A percentile compares a stretch with the other conserved stretches of the same genome.
Evolutionary conservation across 108 stramenopile species (phyloP).

Genomic region (Nannochloropsis salina): DNA sequence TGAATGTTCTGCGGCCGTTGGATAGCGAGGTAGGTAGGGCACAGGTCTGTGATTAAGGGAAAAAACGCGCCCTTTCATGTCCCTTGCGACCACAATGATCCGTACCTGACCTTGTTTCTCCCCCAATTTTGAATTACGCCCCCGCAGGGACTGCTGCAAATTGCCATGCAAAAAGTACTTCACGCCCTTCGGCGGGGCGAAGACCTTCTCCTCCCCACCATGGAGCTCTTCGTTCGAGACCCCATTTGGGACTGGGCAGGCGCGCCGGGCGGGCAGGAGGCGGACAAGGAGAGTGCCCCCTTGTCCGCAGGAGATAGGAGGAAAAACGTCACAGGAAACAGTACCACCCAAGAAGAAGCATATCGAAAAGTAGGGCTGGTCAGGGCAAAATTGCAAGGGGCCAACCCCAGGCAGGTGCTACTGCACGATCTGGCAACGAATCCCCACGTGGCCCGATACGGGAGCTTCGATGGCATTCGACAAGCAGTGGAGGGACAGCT

Average conservation of each 20-base stretch:
- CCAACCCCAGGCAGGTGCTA: neutral
- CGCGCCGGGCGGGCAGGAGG: neutral
- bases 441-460: neutral
- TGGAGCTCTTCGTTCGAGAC: constrained; percentile 57
- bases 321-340: neutral
- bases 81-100: too few relatives aligned
- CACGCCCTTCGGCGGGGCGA: constrained; percentile 40
- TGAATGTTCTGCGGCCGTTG: constrained; percentile 46
- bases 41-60: neutral
- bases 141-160: neutral
- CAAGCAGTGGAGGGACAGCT: neutral
- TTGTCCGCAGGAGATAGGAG: neutral
- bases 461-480: neutral
- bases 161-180: constrained; percentile 41
- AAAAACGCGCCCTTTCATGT: too few relatives aligned
- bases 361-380: neutral
- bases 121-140: neutral
- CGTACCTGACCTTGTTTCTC: neutral
- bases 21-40: constrained; percentile 27
- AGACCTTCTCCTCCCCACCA: constrained; percentile 34
- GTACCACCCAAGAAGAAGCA: neutral
- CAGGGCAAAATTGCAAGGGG: neutral
- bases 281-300: neutral
- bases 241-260: constrained; percentile 53
- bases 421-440: neutral